A percentile compares a stretch with the other conserved stretches of the same genome.
Evolutionary conservation across 768 basidiomycete genomes (phyloP).

Genomic region (Hypholoma fasciculare): DNA sequence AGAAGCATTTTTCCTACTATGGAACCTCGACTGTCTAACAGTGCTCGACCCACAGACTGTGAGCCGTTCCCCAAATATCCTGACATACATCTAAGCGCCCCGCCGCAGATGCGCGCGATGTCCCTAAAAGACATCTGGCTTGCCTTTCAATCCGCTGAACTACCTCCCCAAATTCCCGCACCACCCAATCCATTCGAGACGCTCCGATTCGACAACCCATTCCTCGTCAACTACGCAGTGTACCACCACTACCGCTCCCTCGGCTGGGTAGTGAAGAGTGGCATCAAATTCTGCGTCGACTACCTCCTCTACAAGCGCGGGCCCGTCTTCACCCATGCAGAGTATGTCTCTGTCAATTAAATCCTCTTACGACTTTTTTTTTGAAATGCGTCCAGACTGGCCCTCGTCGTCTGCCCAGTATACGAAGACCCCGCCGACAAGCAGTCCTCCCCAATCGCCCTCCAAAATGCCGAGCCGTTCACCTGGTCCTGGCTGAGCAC

Average conservation of each 20-base stretch:
- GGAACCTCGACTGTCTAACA: slow-evolving; percentile 82
- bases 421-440: slow-evolving; percentile 84
- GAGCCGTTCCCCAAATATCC: slow-evolving; percentile 18
- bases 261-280: slow-evolving; percentile 95
- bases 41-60: slow-evolving; percentile 70
- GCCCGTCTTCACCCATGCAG: slow-evolving; percentile 93
- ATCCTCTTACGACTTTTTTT: background rate
- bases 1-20: slow-evolving; percentile 87
- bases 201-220: slow-evolving; percentile 84
- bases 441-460: slow-evolving; percentile 57
- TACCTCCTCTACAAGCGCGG: slow-evolving; percentile 93
- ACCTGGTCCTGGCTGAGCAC: slow-evolving; percentile 97
- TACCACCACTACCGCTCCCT: slow-evolving; percentile 96
- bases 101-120: slow-evolving; percentile 51
- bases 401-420: slow-evolving; percentile 85
- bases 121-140: slow-evolving; percentile 60
- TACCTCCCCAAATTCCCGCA: slow-evolving; percentile 38
- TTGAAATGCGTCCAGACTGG: slow-evolving; percentile 59
- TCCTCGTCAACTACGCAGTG: slow-evolving; percentile 84
- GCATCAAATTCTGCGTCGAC: slow-evolving; percentile 97
- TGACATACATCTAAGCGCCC: background rate
- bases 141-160: slow-evolving; percentile 58
- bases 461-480: slow-evolving; percentile 71
- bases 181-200: slow-evolving; percentile 13
- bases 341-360: slow-evolving; percentile 51